These are phyloP conservation scores for Rhynchosporium agropyri DNA, from an alignment of 2,329 filamentous ascomycete genomes.

Conservation along the genomic window DNA sequence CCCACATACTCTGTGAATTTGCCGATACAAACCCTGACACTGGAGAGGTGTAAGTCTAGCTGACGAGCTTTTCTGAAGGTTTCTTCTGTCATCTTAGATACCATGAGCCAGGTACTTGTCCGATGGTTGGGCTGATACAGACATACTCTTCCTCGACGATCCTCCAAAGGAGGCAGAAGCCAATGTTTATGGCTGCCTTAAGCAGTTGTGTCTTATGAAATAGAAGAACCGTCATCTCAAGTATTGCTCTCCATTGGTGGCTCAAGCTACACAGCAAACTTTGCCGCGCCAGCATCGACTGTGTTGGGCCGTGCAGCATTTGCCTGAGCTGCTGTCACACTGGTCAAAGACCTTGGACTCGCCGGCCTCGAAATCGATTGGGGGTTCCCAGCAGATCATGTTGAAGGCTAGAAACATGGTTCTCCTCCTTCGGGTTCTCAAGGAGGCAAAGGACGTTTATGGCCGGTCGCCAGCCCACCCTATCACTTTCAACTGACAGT, in stretches of 20 bases:
- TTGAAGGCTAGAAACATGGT: neutral
- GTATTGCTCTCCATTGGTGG: neutral
- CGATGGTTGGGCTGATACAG: neutral
- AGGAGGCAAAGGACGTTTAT: slow-evolving; percentile 1
- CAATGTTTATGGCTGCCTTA: neutral
- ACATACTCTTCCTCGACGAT: neutral
- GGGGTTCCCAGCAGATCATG: slow-evolving; percentile 1
- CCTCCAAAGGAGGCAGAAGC: neutral
- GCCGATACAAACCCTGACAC: neutral
- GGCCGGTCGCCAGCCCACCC: slow-evolving; percentile 24
- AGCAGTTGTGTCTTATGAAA: slow-evolving; percentile 6
- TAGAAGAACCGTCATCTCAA: neutral
- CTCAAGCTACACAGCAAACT: neutral
- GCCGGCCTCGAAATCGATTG: neutral
- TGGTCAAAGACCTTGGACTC: too few relatives aligned
- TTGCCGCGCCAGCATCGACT: neutral
- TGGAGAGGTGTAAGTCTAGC: neutral
- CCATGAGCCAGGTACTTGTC: slow-evolving; percentile 1
- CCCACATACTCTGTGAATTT: neutral
- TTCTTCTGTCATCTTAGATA: neutral
- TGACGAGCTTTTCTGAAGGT: neutral
- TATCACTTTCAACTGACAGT: slow-evolving; percentile 57
- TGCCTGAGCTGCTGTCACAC: too few relatives aligned
- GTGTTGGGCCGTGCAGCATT: too few relatives aligned
- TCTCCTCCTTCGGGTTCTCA: neutral